Evolutionary conservation across 2,329 filamentous ascomycete species (phyloP), one percentile per base, ranked within the genome.

Genomic region (Hypoxylon sp.): DNA sequence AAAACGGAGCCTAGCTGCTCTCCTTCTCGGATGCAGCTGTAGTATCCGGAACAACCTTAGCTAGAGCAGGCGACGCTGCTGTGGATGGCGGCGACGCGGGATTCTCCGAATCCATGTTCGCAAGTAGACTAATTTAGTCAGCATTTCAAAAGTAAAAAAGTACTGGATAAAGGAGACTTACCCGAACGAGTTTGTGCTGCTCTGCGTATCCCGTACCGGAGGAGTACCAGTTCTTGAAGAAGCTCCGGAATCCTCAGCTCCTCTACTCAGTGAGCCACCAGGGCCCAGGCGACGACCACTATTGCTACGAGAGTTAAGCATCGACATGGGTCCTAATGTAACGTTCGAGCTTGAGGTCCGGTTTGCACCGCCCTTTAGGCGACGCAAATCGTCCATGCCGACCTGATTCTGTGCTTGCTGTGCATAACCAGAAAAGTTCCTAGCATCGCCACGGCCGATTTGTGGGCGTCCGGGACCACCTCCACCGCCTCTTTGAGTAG

Each of bases 181-280:
- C 94, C 93, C 95, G 84, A 97, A 99, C 74, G 94, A 91, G 85
- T 99, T 99, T 73, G 90, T 89, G 77, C 92, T 92, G 65, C 89
- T 91, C 58, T 87, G 86, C 75, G 75, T 79, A 68, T 84, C 82
- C 60, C 83, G 80, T 19, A 87, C 87, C 49, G 94, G 92, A 60
- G 94, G 94, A 52, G 95, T 98, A 75, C 92, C 93, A 61, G 93
- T 97, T 73, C 96, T 90, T 66, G 94, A 98, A 60, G 93, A 97
- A 73, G 91, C 89, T 74, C 89, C 92, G 68, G 94, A 98, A 74
- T 97, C 94, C 75, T 97, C 94, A 67, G 90, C 90, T 68, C 90
- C 87, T 74, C 92, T 89, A 73, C 88, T 88, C 71, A 94, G 84
- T 72, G 91, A 86, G 74, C 91, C 88, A 75, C 91, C 91, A 72